Conservation (phyloP, 331 rosid genomes). For the Rosa hybrid region DNA sequence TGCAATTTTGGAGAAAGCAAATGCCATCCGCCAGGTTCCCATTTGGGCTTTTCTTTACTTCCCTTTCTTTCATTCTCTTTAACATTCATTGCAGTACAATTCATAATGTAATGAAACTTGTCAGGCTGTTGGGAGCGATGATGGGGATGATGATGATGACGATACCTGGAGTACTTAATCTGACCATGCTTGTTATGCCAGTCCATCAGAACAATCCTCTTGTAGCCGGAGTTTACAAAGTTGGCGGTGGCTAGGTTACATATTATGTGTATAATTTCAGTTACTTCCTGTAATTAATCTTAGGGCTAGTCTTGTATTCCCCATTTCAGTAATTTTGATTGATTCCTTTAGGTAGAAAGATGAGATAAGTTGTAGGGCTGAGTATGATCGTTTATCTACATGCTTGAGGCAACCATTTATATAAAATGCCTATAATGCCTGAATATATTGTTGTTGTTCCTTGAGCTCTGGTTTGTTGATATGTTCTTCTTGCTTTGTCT, state of each 20-base stretch:
- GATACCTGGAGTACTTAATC: slow-evolving; percentile 80
- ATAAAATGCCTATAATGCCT: slow-evolving; percentile 18
- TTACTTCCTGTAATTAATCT: slow-evolving; percentile 41
- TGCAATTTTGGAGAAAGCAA: slow-evolving; percentile 93
- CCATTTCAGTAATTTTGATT: slow-evolving; percentile 33
- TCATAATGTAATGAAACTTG: slow-evolving; percentile 25
- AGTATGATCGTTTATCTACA: slow-evolving; percentile 20
- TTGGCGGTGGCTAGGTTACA: slow-evolving; percentile 41
- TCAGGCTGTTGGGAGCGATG: slow-evolving; percentile 93
- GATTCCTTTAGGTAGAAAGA: slow-evolving; percentile 28
- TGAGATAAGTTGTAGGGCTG: slow-evolving; percentile 26
- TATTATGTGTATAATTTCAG: slow-evolving; percentile 53
- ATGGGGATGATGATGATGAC: slow-evolving; percentile 79
- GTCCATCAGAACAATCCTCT: background rate
- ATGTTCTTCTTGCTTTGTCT: background rate
- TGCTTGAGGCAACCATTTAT: slow-evolving; percentile 22
- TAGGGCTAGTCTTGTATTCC: slow-evolving; percentile 45
- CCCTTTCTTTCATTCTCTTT: slow-evolving; percentile 3
- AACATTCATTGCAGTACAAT: background rate
- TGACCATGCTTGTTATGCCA: slow-evolving; percentile 4
- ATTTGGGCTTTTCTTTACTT: slow-evolving; percentile 2
- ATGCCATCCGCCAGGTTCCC: slow-evolving; percentile 88
- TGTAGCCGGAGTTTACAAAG: slow-evolving; percentile 27
- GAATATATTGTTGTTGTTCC: slow-evolving; percentile 15
- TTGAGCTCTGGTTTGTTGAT: slow-evolving; percentile 8